phyloP scores from a whole-genome alignment of 2,329 filamentous ascomycete genomes.

The Verticillium zaregamsianum region DNA sequence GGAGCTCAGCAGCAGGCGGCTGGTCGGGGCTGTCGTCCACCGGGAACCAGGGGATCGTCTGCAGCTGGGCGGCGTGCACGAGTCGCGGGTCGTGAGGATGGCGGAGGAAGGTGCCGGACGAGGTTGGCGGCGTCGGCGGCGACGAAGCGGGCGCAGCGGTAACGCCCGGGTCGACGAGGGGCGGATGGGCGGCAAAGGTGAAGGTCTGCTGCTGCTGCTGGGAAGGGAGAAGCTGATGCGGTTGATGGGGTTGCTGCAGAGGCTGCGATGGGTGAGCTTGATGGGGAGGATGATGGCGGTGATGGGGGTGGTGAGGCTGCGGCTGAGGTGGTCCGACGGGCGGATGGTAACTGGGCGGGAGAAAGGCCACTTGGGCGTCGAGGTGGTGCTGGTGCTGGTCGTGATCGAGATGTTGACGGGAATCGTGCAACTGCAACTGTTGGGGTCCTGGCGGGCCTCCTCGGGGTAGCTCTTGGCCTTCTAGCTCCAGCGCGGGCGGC shows the following conservation, averaged over 20 bases:
- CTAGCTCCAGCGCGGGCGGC: not conserved
- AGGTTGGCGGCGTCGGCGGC: not conserved
- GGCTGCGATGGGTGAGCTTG: not conserved
- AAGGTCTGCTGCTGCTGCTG: not conserved
- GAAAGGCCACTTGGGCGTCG: not conserved
- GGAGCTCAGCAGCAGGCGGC: not conserved
- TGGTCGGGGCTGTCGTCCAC: not conserved
- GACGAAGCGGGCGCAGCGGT: not conserved
- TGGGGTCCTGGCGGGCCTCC: not conserved
- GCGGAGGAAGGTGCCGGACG: conserved; percentile 3
- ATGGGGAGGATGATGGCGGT: not conserved
- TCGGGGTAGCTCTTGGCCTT: not conserved
- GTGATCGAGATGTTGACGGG: not conserved
- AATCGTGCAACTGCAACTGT: not conserved
- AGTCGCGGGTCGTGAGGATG: conserved; percentile 13
- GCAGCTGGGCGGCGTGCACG: conserved; percentile 8
- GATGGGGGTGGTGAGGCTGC: not conserved
- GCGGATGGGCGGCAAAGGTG: not conserved
- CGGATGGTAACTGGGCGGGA: not conserved
- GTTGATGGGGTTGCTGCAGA: not conserved
- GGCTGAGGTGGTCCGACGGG: not conserved
- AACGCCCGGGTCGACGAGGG: not conserved
- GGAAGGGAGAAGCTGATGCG: no score
- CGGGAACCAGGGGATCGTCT: not conserved
- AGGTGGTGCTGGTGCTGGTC: conserved; percentile 1